Percentiles rank a stretch among this genome's conserved stretches.
Conservation (phyloP, 768 basidiomycete species). For the Rhizopogon vesiculosus region DNA sequence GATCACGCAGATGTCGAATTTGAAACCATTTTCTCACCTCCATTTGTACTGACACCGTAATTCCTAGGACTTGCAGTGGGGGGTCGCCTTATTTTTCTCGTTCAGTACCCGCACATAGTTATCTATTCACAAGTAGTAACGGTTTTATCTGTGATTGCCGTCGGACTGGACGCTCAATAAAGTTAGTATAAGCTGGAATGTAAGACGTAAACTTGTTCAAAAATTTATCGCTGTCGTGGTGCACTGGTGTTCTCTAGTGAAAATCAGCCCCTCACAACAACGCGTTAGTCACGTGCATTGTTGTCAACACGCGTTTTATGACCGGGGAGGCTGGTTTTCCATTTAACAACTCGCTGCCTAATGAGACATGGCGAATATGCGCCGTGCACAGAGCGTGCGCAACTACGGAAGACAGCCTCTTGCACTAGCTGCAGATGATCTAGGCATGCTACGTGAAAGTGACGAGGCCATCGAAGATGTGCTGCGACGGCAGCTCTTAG, state of each 20-base stretch:
- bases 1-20: neutral
- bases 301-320: neutral
- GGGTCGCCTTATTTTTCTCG: neutral
- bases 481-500: constrained; percentile 58
- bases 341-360: neutral
- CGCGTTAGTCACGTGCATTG: neutral
- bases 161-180: neutral
- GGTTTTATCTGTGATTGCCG: neutral
- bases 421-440: constrained; percentile 44
- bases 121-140: neutral
- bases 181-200: neutral
- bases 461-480: constrained; percentile 58
- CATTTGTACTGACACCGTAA: neutral
- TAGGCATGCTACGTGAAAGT: constrained; percentile 54
- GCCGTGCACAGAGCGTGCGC: constrained; percentile 61
- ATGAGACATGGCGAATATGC: constrained; percentile 32
- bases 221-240: neutral
- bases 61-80: neutral
- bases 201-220: neutral
- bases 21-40: neutral
- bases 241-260: neutral
- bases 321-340: neutral
- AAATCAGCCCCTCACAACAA: neutral
- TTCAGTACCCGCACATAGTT: neutral
- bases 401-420: constrained; percentile 43